These are phyloP conservation scores for Candida arabinofermentans DNA, from an alignment of 805 yeast genomes.

Conservation along the genomic window DNA sequence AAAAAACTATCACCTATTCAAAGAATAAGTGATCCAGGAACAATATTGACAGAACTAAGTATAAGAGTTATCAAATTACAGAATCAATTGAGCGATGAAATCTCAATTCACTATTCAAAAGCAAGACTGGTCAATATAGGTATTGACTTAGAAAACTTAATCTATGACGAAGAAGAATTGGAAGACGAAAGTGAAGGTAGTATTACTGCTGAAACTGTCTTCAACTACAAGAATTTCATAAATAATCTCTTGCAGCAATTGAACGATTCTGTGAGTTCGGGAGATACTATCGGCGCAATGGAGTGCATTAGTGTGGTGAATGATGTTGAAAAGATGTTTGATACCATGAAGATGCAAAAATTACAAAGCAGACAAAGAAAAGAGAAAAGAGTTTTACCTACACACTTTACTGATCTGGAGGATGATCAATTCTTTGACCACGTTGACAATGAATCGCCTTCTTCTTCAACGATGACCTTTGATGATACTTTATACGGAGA, in stretches of 20 bases:
- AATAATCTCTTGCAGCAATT: constrained; percentile 54
- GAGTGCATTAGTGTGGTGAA: constrained; percentile 65
- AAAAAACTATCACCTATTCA: constrained; percentile 40
- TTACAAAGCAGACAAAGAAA: constrained; percentile 8
- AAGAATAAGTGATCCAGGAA: constrained; percentile 50
- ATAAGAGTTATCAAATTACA: constrained; percentile 46
- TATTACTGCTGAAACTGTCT: constrained; percentile 39
- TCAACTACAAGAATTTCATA: constrained; percentile 56
- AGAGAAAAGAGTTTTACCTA: constrained; percentile 6
- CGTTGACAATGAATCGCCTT: constrained; percentile 7
- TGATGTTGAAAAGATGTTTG: constrained; percentile 74
- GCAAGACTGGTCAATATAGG: constrained; percentile 64
- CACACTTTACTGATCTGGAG: constrained; percentile 2
- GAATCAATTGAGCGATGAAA: constrained; percentile 45
- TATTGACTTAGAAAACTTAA: constrained; percentile 47
- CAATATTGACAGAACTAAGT: constrained; percentile 41
- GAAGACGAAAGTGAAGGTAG: constrained; percentile 8
- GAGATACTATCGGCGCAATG: constrained; percentile 54
- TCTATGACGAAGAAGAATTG: constrained; percentile 22
- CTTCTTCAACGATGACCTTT: constrained; percentile 9
- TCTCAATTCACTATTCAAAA: constrained; percentile 58
- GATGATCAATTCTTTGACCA: constrained; percentile 2
- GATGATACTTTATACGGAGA: constrained; percentile 13
- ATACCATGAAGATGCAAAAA: constrained; percentile 38
- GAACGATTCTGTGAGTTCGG: constrained; percentile 46